Evolutionary conservation across 495 filamentous ascomycete genomes (phyloP), one percentile per base, ranked within the genome.

Genomic region (Penicillium ochrochloron): DNA sequence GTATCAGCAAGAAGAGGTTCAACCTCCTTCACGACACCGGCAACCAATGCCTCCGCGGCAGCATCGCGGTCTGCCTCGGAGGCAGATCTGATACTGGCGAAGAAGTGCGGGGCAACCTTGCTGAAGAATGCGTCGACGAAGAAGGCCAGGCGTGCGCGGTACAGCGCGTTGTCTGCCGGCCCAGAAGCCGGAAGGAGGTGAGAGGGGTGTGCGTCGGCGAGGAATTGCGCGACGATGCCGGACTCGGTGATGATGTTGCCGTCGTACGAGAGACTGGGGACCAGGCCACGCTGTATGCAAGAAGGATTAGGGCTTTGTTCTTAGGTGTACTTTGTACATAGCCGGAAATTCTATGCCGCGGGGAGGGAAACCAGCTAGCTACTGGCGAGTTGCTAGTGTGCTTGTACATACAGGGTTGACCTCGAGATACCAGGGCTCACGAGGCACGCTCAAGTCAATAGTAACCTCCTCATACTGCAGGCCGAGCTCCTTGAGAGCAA

Each of bases 371-470:
- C 10, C 19, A 11, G n/a, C 44, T 48, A 48, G 27, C 3, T 41
- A 41, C 29, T 48, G 2, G 39, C 1, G 41, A 33, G 27, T 23
- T 23, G 29, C 42, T 50, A 14, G 7, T 17, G 7, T 10, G 31
- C 27, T 19, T 33, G 21, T 41, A 59, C 69, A 60, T 79, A 88
- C 86, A 0, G 92, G 93, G 78, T 96, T 97, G 73, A 97, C 79
- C 54, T 90, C 82, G 5, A 96, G 85, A 74, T 96, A 96, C 84
- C 91, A 93, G n/a, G 85, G 80, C 55, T 91, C 90, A 11, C 92
- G 88, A 0, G 93, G 93, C 5, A 68, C 83, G 66, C 75, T 69
- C 51, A 97, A 82, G 71, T 93, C 89, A 72, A 97, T 93, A 58
- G 86, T 88, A 67, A 93, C 90, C 67, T 94, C 90, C 65, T 94